Evolutionary conservation across 2,329 filamentous ascomycete genomes (phyloP).

Genomic region (Lasiodiplodia gonubiensis): DNA sequence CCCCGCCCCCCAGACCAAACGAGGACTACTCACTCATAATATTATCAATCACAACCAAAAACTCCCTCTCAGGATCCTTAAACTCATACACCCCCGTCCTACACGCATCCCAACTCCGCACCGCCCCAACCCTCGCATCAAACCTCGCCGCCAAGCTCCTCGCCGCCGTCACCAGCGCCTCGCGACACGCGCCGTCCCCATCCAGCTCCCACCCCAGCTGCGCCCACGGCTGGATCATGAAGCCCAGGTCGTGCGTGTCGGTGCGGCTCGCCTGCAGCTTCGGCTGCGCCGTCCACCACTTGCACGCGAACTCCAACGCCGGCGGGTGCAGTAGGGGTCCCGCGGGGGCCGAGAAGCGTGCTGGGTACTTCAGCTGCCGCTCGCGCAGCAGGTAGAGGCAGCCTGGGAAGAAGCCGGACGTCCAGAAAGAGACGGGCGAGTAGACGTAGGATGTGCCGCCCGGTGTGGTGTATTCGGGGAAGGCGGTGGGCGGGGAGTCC

Average conservation of each 20-base stretch:
- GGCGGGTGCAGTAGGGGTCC: not conserved
- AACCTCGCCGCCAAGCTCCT: constrained; percentile 48
- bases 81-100: constrained; percentile 49
- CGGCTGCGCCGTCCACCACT: constrained; percentile 51
- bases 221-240: constrained; percentile 52
- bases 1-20: not conserved
- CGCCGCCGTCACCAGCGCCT: constrained; percentile 44
- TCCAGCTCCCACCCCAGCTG: constrained; percentile 49
- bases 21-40: not conserved
- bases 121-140: constrained; percentile 40
- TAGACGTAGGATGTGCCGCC: constrained; percentile 48
- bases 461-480: constrained; percentile 50
- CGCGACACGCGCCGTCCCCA: constrained; percentile 44
- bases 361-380: constrained; percentile 38
- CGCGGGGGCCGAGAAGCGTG: constrained; percentile 30
- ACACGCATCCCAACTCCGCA: constrained; percentile 55
- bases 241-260: constrained; percentile 53
- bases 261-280: constrained; percentile 44
- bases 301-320: constrained; percentile 40
- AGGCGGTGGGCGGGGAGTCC: constrained; percentile 33
- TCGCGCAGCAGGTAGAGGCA: constrained; percentile 51
- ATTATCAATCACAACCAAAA: constrained; percentile 51
- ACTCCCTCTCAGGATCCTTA: constrained; percentile 44
- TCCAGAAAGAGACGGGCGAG: constrained; percentile 53
- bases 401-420: constrained; percentile 57